phyloP scores from a whole-genome alignment of 495 filamentous ascomycete species.

The Trichoderma virens region DNA sequence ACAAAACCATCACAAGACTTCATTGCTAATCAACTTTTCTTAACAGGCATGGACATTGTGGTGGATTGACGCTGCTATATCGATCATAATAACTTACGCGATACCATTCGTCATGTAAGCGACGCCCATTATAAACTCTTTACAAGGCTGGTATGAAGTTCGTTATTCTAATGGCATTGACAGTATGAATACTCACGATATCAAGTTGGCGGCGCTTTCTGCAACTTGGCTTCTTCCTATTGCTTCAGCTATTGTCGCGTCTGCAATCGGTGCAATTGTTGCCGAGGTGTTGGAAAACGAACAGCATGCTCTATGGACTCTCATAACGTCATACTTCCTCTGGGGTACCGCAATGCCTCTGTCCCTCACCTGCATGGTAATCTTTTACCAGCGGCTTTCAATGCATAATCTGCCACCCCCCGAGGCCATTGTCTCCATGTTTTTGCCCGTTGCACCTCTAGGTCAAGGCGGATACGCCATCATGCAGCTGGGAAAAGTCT shows the following conservation, averaged over 20 bases:
- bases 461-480: conserved; percentile 51
- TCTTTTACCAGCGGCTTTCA: conserved; percentile 54
- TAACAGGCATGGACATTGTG: conserved; percentile 45
- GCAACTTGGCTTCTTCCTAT: conserved; percentile 55
- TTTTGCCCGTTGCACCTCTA: conserved; percentile 54
- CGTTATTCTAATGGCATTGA: background rate
- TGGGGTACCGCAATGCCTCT: conserved; percentile 53
- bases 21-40: conserved; percentile 10
- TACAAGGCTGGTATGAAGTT: background rate
- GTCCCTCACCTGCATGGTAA: conserved; percentile 45
- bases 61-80: conserved; percentile 49
- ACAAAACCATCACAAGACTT: conserved; percentile 15
- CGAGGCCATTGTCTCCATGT: conserved; percentile 53
- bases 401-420: conserved; percentile 48
- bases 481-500: conserved; percentile 47
- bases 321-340: conserved; percentile 48
- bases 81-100: conserved; percentile 40
- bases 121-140: conserved; percentile 7
- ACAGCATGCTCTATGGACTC: conserved; percentile 47
- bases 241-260: conserved; percentile 50
- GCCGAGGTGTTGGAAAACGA: conserved; percentile 43
- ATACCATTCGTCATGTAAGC: conserved; percentile 43
- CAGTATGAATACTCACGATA: conserved; percentile 21
- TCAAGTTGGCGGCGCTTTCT: conserved; percentile 37
- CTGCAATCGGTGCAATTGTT: conserved; percentile 48